Evolutionary conservation across 2,329 filamentous ascomycete species (phyloP).

Genomic region (Aspergillus sp.): DNA sequence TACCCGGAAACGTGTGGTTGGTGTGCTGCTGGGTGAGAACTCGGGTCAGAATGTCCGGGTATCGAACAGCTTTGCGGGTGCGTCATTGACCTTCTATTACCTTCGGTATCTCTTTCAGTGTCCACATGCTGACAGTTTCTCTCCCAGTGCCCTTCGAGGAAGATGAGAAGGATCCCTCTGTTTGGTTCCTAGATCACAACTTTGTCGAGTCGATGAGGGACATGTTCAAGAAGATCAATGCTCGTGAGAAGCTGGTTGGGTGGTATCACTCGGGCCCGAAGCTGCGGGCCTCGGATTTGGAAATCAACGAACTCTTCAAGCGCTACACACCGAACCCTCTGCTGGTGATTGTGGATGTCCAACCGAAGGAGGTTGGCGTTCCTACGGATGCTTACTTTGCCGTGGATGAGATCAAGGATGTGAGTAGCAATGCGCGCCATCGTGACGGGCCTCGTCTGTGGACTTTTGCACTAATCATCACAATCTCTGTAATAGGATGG

Average conservation of each 20-base stretch:
- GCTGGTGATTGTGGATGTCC: conserved; percentile 96
- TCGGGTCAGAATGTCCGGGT: conserved; percentile 95
- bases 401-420: conserved; percentile 99
- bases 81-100: conserved; percentile 31
- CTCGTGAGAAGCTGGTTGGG: conserved; percentile 95
- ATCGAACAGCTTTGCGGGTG: conserved; percentile 98
- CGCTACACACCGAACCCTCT: conserved; percentile 96
- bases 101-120: not conserved
- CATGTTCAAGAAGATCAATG: conserved; percentile 99
- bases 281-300: conserved; percentile 90
- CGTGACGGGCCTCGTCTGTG: not conserved
- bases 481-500: conserved; percentile 67
- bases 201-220: conserved; percentile 99
- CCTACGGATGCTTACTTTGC: conserved; percentile 99
- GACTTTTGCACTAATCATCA: not conserved
- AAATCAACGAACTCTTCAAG: conserved; percentile 99
- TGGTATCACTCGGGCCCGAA: conserved; percentile 99
- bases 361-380: conserved; percentile 95
- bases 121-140: conserved; percentile 4
- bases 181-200: conserved; percentile 99
- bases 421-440: conserved; percentile 50
- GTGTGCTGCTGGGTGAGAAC: conserved; percentile 92
- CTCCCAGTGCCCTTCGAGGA: conserved; percentile 90
- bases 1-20: conserved; percentile 85
- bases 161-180: conserved; percentile 96